Percentiles rank a stretch among this genome's conserved stretches.
Evolutionary conservation across 441 rosid species (phyloP).

Genomic region (Biscutella laevigata): DNA sequence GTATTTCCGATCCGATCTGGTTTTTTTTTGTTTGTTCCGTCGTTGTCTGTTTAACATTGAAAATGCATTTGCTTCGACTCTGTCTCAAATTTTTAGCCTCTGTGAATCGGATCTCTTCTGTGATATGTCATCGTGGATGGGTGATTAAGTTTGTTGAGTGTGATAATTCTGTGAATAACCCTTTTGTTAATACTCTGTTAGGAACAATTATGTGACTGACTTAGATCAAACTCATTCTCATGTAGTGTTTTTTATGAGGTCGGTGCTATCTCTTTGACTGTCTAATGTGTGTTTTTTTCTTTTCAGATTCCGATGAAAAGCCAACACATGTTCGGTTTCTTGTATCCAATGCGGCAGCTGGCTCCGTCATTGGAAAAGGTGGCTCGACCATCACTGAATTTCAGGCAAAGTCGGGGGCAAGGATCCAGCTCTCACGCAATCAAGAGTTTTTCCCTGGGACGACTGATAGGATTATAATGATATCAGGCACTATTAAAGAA

Average conservation of each 20-base stretch:
- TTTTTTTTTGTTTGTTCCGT: slow-evolving; percentile 9
- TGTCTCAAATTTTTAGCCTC: not conserved
- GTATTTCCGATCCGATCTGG: slow-evolving; percentile 60
- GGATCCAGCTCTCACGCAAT: slow-evolving; percentile 90
- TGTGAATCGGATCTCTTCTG: slow-evolving; percentile 11
- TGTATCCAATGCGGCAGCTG: slow-evolving; percentile 96
- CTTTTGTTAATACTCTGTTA: not conserved
- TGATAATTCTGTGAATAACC: too few relatives aligned
- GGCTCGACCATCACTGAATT: slow-evolving; percentile 94
- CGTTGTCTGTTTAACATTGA: not conserved
- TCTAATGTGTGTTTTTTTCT: not conserved
- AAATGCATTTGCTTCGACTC: slow-evolving; percentile 6
- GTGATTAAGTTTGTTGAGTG: too few relatives aligned
- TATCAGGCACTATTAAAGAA: slow-evolving; percentile 73
- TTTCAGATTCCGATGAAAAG: slow-evolving; percentile 68
- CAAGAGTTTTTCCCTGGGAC: slow-evolving; percentile 90
- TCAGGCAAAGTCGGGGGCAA: slow-evolving; percentile 84
- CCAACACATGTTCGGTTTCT: slow-evolving; percentile 76
- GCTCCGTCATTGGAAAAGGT: slow-evolving; percentile 96
- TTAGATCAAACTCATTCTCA: not conserved
- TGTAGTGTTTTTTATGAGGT: not conserved
- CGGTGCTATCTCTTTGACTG: not conserved
- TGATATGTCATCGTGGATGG: not conserved
- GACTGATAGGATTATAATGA: slow-evolving; percentile 80
- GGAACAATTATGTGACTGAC: not conserved